phyloP scores from a whole-genome alignment of 192 early-diverging fungal species.

The Podila epicladia region DNA sequence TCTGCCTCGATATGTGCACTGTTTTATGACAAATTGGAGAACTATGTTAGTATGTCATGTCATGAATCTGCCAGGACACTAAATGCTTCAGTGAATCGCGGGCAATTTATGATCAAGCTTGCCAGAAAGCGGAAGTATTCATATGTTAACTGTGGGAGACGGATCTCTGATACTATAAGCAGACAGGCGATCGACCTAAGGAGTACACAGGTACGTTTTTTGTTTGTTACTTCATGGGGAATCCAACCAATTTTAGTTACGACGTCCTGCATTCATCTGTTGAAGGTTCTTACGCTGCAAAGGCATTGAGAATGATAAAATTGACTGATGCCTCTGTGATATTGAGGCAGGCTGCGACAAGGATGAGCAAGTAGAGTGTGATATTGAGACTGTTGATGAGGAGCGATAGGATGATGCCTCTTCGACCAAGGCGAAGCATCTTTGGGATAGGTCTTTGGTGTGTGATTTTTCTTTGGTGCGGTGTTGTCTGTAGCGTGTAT shows the following conservation, averaged over 20 bases:
- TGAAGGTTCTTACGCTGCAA: constrained; percentile 28
- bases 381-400: constrained; percentile 47
- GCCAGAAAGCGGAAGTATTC: constrained; percentile 45
- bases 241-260: no score
- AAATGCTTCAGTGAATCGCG: not conserved
- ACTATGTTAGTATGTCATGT: not conserved
- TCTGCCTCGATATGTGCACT: constrained; percentile 49
- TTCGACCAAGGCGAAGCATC: constrained; percentile 33
- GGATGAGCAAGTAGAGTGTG: constrained; percentile 30
- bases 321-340: constrained; percentile 45
- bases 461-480: no score
- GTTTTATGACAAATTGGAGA: not conserved
- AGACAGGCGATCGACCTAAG: constrained; percentile 31
- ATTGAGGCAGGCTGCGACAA: constrained; percentile 39
- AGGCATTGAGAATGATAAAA: constrained; percentile 44
- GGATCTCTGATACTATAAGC: constrained; percentile 40
- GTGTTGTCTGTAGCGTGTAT: no score
- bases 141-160: constrained; percentile 36
- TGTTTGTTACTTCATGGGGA: not conserved
- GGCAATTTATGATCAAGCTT: not conserved
- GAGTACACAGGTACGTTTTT: not conserved
- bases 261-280: no score
- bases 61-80: not conserved
- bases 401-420: constrained; percentile 40
- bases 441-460: not conserved